Evolutionary conservation across 2,329 filamentous ascomycete species (phyloP).

Genomic region (Neonectria punicea): DNA sequence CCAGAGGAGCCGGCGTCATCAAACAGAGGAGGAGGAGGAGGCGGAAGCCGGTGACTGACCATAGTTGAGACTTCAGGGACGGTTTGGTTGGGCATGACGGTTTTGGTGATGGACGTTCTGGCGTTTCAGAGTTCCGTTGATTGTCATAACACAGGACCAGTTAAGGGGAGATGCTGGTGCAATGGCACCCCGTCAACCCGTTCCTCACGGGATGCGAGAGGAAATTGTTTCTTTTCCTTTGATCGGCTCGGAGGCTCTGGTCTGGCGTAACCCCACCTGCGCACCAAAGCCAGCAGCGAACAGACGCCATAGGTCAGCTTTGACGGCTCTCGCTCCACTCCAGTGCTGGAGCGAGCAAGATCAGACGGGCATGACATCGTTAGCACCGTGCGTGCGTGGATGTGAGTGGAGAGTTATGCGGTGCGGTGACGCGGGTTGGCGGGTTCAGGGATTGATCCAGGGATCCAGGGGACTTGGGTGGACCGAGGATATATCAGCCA

Average conservation of each 20-base stretch:
- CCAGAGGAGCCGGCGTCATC: slow-evolving; percentile 1
- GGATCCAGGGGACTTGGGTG: slow-evolving; percentile 35
- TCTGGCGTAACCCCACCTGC: neutral
- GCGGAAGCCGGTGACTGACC: neutral
- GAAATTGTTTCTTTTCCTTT: neutral
- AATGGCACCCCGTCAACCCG: neutral
- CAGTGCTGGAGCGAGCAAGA: slow-evolving; percentile 2
- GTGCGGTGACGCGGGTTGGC: slow-evolving; percentile 30
- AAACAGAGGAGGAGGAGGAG: neutral
- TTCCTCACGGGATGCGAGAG: neutral
- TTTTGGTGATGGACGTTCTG: slow-evolving; percentile 30
- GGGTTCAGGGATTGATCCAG: slow-evolving; percentile 3
- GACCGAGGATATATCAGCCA: slow-evolving; percentile 31
- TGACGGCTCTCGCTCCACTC: slow-evolving; percentile 4
- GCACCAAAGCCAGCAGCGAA: neutral
- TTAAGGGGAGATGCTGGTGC: neutral
- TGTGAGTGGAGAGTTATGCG: slow-evolving; percentile 14
- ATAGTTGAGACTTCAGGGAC: neutral
- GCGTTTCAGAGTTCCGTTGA: slow-evolving; percentile 36
- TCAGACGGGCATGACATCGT: slow-evolving; percentile 16
- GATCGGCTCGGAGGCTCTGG: neutral
- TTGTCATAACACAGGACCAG: neutral
- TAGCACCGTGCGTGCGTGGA: slow-evolving; percentile 13
- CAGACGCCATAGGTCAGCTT: neutral
- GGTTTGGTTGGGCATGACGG: neutral